These are phyloP conservation scores for Clavariopsis aquatica DNA, from an alignment of 495 filamentous ascomycete genomes.

Conservation along the genomic window DNA sequence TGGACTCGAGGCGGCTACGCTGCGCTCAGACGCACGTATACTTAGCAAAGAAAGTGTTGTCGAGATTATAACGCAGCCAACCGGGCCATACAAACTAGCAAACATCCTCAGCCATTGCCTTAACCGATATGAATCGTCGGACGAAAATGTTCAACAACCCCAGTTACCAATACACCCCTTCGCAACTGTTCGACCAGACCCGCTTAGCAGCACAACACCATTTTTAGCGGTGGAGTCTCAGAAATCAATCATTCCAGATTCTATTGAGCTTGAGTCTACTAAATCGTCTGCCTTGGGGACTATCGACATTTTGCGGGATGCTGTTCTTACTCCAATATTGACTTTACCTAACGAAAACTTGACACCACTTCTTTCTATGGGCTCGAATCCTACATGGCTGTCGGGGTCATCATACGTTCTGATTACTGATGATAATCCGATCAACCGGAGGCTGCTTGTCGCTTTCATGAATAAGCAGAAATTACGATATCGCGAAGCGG, in stretches of 20 bases:
- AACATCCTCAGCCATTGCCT: slow-evolving; percentile 24
- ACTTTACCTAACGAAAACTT: background rate
- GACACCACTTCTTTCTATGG: background rate
- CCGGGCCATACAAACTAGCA: slow-evolving; percentile 29
- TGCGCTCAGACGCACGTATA: slow-evolving; percentile 26
- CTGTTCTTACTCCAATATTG: background rate
- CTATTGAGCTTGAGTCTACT: background rate
- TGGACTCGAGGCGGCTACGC: slow-evolving; percentile 22
- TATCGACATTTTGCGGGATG: background rate
- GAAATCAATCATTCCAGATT: too few species aligned
- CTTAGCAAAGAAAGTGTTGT: slow-evolving; percentile 26
- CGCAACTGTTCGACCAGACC: background rate
- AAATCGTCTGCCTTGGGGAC: background rate
- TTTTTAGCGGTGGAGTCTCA: too few species aligned
- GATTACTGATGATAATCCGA: slow-evolving; percentile 32
- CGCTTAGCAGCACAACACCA: background rate
- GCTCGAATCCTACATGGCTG: background rate
- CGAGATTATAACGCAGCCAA: slow-evolving; percentile 30
- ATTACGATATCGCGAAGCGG: slow-evolving; percentile 24
- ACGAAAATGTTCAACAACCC: slow-evolving; percentile 26
- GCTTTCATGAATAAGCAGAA: slow-evolving; percentile 28
- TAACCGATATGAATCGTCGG: slow-evolving; percentile 14
- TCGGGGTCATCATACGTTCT: slow-evolving; percentile 13
- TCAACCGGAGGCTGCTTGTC: slow-evolving; percentile 32
- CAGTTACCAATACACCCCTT: background rate